Percentiles rank a stretch among this genome's conserved stretches.
Conservation (phyloP, 2,329 filamentous ascomycete genomes). For the Aspergillus sp. region DNA sequence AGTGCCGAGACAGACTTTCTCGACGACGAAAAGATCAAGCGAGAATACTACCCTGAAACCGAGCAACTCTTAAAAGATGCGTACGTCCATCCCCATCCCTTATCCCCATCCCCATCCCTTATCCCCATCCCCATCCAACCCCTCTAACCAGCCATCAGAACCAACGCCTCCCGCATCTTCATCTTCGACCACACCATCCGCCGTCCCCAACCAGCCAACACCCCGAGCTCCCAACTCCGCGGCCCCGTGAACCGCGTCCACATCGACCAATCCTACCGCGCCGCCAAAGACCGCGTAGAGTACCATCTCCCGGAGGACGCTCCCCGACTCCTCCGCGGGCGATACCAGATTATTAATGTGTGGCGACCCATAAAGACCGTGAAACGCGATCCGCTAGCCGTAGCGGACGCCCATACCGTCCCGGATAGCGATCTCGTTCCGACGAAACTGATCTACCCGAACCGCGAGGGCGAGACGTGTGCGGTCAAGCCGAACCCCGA, state of each 20-base stretch:
- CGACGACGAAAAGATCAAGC: constrained; percentile 45
- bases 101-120: background rate
- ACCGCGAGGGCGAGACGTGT: constrained; percentile 55
- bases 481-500: constrained; percentile 43
- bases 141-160: too few relatives aligned
- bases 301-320: constrained; percentile 51
- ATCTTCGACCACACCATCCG: constrained; percentile 57
- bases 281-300: constrained; percentile 45
- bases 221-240: constrained; percentile 38
- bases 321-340: constrained; percentile 44
- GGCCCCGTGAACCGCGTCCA: constrained; percentile 55
- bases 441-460: constrained; percentile 54
- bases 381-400: constrained; percentile 55
- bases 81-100: constrained; percentile 21
- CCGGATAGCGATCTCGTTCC: constrained; percentile 54
- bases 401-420: constrained; percentile 56
- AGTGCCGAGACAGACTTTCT: constrained; percentile 43
- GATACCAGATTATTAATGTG: constrained; percentile 55
- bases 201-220: constrained; percentile 36
- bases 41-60: constrained; percentile 50
- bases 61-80: constrained; percentile 50
- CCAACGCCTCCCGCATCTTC: constrained; percentile 34
- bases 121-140: background rate
- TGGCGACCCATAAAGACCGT: constrained; percentile 56
- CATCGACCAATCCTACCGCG: constrained; percentile 53